Evolutionary conservation across 2,329 filamentous ascomycete genomes (phyloP), one percentile per base, ranked within the genome.

Genomic region (Alternaria brassicae): DNA sequence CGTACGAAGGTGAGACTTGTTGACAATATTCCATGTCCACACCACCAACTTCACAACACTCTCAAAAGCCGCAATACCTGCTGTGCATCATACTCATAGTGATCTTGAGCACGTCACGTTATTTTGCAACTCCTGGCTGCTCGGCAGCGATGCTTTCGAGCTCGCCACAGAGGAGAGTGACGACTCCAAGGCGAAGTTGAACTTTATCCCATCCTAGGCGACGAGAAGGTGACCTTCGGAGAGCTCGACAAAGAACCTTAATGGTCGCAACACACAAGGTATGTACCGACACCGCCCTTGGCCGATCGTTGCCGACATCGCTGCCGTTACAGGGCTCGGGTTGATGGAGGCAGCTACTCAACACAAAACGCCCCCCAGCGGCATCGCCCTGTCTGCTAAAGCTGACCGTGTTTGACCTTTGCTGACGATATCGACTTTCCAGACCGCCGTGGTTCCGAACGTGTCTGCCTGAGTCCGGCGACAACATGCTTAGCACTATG

Each of bases 21-120:
- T 50, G 42, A 30, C 48, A 13, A 13, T 40, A 48, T 19, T 52
- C 48, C 17, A 30, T 19, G 28, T 10, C 40, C 19, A 21, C 39
- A 21, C 30, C 48, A 58, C 48, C 34, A 39, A 36, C 40, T 40
- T 30, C 40, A 41, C 30, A 15, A 48, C 17, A 58, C 27, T 41
- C 28, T 44, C 21, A 25, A n/a, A 37, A 28, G 36, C 19, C 27
- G 7, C 32, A 9, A 28, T 50, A 13, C 19, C 27, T 36, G 51
- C 28, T 32, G 27, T 27, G 25, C 15, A 25, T 36, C 40, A 25
- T 25, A 28, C 19, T 45, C 17, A 19, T 17, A 9, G 21, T 34
- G 2, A 1, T 36, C 51, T 36, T 34, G 41, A 23, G 4, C 23
- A 10, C 21, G 15, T 19, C 21, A 21, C 15, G 2, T 34, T 44